Evolutionary conservation across 192 early-diverging fungal genomes (phyloP).

Genomic region (Piromyces finnis): DNA sequence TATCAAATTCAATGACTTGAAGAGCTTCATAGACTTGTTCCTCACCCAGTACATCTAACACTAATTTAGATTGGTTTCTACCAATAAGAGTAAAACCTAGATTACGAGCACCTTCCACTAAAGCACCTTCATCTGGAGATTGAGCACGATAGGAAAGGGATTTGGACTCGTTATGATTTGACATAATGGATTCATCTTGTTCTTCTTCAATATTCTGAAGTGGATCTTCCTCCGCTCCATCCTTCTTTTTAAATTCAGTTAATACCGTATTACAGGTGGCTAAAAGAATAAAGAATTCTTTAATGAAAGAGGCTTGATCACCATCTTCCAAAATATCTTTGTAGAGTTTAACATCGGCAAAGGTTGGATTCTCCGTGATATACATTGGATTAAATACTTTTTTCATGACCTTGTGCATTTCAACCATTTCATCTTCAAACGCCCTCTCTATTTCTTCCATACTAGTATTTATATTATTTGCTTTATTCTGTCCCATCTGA

Average conservation of each 20-base stretch:
- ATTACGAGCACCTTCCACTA: slow-evolving; percentile 61
- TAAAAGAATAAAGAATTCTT: slow-evolving; percentile 74
- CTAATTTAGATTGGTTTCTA: slow-evolving; percentile 28
- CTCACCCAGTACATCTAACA: slow-evolving; percentile 51
- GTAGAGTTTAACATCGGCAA: slow-evolving; percentile 68
- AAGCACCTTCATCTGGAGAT: slow-evolving; percentile 67
- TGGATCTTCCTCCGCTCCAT: slow-evolving; percentile 9
- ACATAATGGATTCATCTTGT: slow-evolving; percentile 1
- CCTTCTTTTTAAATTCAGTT: slow-evolving; percentile 42
- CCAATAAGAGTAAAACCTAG: slow-evolving; percentile 58
- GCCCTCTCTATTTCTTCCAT: slow-evolving; percentile 18
- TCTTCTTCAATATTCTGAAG: slow-evolving; percentile 10
- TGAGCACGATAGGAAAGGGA: slow-evolving; percentile 45
- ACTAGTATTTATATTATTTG: neutral
- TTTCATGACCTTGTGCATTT: slow-evolving; percentile 11
- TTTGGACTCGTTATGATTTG: slow-evolving; percentile 8
- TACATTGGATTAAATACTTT: slow-evolving; percentile 15
- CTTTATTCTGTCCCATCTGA: slow-evolving; percentile 1
- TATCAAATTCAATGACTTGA: slow-evolving; percentile 85
- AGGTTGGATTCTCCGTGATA: slow-evolving; percentile 23
- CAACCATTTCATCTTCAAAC: slow-evolving; percentile 45
- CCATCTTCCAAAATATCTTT: slow-evolving; percentile 43
- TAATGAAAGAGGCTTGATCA: slow-evolving; percentile 37
- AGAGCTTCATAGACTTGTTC: slow-evolving; percentile 54
- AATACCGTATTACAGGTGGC: slow-evolving; percentile 92